These are phyloP conservation scores for Chaetoceros tenuissimus DNA, from an alignment of 108 stramenopile species.

Conservation along the genomic window DNA sequence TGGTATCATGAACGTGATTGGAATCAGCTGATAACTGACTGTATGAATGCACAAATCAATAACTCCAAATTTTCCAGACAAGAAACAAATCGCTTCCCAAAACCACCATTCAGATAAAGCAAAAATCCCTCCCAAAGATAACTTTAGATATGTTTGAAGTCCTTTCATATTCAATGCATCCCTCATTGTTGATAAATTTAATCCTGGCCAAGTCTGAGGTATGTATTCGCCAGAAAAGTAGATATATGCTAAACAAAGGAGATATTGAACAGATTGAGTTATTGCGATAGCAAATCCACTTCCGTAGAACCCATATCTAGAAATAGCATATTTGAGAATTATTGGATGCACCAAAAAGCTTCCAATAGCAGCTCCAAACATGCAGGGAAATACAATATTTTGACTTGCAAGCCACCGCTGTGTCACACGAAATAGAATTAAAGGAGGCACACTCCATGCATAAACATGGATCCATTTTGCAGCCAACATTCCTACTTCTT, in stretches of 20 bases:
- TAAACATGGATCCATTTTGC: slow-evolving; percentile 36
- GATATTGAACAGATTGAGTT: slow-evolving; percentile 26
- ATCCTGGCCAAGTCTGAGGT: slow-evolving; percentile 25
- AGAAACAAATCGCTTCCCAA: slow-evolving; percentile 36
- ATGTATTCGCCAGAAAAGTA: slow-evolving; percentile 11
- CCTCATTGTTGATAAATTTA: background rate
- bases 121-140: slow-evolving; percentile 41
- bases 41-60: slow-evolving; percentile 29
- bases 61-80: slow-evolving; percentile 33
- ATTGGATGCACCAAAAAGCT: slow-evolving; percentile 28
- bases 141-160: slow-evolving; percentile 18
- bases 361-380: slow-evolving; percentile 15
- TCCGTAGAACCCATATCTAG: slow-evolving; percentile 23
- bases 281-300: slow-evolving; percentile 25
- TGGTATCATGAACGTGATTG: slow-evolving; percentile 37
- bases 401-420: slow-evolving; percentile 32
- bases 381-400: slow-evolving; percentile 24
- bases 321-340: slow-evolving; percentile 18
- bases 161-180: slow-evolving; percentile 14
- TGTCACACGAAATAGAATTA: slow-evolving; percentile 29
- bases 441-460: slow-evolving; percentile 28
- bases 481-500: slow-evolving; percentile 15
- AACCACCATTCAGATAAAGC: slow-evolving; percentile 50
- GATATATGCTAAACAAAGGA: slow-evolving; percentile 16
- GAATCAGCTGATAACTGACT: slow-evolving; percentile 39